A percentile compares a stretch with the other conserved stretches of the same genome.
phyloP scores from a whole-genome alignment of 805 yeast genomes.

The Blastobotrys mokoenaii region DNA sequence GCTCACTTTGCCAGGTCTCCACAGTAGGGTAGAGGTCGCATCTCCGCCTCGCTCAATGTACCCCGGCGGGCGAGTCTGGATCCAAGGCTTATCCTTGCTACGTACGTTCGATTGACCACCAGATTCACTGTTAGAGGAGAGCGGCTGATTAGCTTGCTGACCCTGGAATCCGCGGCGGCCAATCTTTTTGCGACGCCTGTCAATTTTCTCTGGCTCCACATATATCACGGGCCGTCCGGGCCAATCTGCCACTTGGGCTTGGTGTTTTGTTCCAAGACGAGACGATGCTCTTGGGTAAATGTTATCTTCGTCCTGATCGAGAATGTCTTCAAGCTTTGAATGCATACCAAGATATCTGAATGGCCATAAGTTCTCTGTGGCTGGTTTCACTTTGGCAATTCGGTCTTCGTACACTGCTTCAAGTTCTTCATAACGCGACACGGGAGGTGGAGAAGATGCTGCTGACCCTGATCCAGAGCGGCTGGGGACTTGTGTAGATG shows the following conservation, averaged over 20 bases:
- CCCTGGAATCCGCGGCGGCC: conserved; percentile 4
- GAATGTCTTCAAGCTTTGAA: conserved; percentile 64
- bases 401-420: conserved; percentile 25
- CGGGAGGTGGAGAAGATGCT: conserved; percentile 3
- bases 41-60: conserved; percentile 79
- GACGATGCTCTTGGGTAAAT: conserved; percentile 78
- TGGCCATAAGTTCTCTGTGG: conserved; percentile 42
- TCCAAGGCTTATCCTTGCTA: conserved; percentile 44
- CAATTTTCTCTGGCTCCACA: conserved; percentile 36
- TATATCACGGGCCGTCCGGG: conserved; percentile 57
- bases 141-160: neutral
- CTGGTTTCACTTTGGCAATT: conserved; percentile 7
- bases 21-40: conserved; percentile 50
- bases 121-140: neutral
- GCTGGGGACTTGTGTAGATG: neutral
- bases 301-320: conserved; percentile 59
- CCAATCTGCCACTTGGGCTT: conserved; percentile 53
- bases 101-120: neutral
- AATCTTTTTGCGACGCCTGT: conserved; percentile 22
- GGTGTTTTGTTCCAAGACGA: conserved; percentile 65
- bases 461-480: neutral
- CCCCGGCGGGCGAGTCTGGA: conserved; percentile 71
- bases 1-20: conserved; percentile 36
- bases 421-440: conserved; percentile 19
- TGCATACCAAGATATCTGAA: conserved; percentile 73